phyloP scores from a whole-genome alignment of 768 basidiomycete genomes.

The Phanerochaete carnosa region DNA sequence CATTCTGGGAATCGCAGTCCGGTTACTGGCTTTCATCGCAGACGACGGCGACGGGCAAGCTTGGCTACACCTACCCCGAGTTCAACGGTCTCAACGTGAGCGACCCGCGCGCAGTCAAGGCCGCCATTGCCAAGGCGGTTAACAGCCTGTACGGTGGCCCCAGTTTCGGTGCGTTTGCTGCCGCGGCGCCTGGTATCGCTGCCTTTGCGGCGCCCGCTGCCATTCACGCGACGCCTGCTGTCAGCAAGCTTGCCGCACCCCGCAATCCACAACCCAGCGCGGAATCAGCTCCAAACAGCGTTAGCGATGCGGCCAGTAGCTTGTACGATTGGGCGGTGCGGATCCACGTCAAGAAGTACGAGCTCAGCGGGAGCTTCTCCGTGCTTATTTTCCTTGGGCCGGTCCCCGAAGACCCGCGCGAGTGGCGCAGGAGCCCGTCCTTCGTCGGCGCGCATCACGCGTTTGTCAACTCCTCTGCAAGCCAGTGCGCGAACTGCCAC shows the following conservation, averaged over 20 bases:
- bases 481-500: not conserved
- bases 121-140: not conserved
- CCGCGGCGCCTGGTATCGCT: not conserved
- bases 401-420: not conserved
- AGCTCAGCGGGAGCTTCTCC: not conserved
- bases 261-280: not conserved
- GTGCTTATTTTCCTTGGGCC: not conserved
- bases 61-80: not conserved
- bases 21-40: not conserved
- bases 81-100: not conserved
- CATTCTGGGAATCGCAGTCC: not conserved
- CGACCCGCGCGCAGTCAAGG: not conserved
- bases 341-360: not conserved
- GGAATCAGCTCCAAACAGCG: not conserved
- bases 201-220: not conserved
- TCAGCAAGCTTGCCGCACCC: not conserved
- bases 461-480: not conserved
- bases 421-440: not conserved
- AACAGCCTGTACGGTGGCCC: not conserved
- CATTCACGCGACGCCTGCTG: not conserved
- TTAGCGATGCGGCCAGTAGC: not conserved
- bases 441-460: not conserved
- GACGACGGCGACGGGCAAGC: not conserved
- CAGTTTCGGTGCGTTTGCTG: not conserved
- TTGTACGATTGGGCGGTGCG: not conserved